A percentile compares a stretch with the other conserved stretches of the same genome.
These are phyloP conservation scores for Neolentinus lepideus DNA, from an alignment of 1,284 basidiomycete genomes.

Conservation along the genomic window DNA sequence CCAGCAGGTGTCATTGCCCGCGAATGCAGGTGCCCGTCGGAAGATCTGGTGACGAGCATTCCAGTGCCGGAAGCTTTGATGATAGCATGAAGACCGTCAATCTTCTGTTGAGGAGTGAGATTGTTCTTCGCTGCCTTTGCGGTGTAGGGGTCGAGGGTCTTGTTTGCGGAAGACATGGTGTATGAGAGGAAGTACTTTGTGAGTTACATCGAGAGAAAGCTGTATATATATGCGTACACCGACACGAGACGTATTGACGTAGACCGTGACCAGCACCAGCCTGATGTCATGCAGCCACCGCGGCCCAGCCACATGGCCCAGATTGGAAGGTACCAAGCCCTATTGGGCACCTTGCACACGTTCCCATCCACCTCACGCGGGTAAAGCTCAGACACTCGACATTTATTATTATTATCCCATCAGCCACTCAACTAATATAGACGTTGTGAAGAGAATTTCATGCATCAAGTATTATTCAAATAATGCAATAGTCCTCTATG, in stretches of 20 bases:
- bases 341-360: neutral
- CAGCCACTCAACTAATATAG: too few relatives aligned
- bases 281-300: neutral
- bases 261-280: neutral
- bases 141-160: slow-evolving; percentile 60
- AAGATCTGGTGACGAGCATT: slow-evolving; percentile 77
- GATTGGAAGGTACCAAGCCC: neutral
- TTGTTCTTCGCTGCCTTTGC: slow-evolving; percentile 48
- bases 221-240: neutral
- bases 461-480: too few relatives aligned
- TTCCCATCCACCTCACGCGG: neutral
- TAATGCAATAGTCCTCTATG: too few relatives aligned
- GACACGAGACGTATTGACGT: neutral
- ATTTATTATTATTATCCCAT: too few relatives aligned
- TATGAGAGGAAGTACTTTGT: neutral
- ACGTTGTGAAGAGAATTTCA: too few relatives aligned
- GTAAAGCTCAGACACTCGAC: too few relatives aligned
- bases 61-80: slow-evolving; percentile 57
- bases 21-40: slow-evolving; percentile 73
- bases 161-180: slow-evolving; percentile 23
- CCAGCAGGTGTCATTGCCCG: slow-evolving; percentile 76
- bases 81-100: slow-evolving; percentile 54
- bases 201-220: neutral
- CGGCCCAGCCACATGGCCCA: neutral
- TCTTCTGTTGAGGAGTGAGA: slow-evolving; percentile 55